phyloP scores from a whole-genome alignment of 2,329 filamentous ascomycete species.

The Colletotrichum navitas region DNA sequence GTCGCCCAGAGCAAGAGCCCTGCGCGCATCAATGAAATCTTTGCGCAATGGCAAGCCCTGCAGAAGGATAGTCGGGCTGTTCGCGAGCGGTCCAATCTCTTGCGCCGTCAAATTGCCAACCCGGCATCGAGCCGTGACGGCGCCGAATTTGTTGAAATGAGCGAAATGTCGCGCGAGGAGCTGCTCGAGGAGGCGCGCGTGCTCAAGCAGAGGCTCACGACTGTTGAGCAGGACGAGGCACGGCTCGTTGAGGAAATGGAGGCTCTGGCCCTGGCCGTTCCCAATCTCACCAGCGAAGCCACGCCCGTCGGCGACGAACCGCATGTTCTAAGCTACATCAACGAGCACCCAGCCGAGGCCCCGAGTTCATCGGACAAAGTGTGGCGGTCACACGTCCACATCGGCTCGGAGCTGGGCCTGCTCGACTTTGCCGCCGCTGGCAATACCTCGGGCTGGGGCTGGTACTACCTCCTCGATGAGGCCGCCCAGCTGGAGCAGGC shows the following conservation, averaged over 20 bases:
- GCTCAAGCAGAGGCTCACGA: conserved; percentile 72
- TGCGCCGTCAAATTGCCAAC: conserved; percentile 70
- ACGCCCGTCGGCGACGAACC: conserved; percentile 80
- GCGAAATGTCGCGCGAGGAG: conserved; percentile 59
- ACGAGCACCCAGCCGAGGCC: conserved; percentile 69
- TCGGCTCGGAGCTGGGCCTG: conserved; percentile 88
- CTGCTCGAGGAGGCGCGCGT: conserved; percentile 73
- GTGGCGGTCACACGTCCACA: conserved; percentile 84
- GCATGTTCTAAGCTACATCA: conserved; percentile 80
- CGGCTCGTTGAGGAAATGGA: conserved; percentile 75
- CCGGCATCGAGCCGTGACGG: conserved; percentile 61
- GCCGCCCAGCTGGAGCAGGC: conserved; percentile 96
- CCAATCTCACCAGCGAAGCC: conserved; percentile 83
- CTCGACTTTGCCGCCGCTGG: conserved; percentile 88
- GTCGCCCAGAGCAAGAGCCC: conserved; percentile 66
- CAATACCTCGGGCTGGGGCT: conserved; percentile 92
- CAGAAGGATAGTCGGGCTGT: conserved; percentile 71
- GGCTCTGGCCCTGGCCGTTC: conserved; percentile 79
- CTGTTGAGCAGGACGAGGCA: conserved; percentile 73
- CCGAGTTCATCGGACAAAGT: conserved; percentile 55
- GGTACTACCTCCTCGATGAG: conserved; percentile 96
- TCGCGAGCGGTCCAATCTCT: conserved; percentile 74
- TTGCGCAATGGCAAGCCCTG: conserved; percentile 69
- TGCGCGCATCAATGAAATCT: conserved; percentile 66
- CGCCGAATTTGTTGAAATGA: conserved; percentile 52